phyloP scores from a whole-genome alignment of 164 flowering plant species.

The Vitis vinifera region ASM3070453v1 NC_081814.1:8287001-8287500 shows the following conservation, averaged over 20 bases:
- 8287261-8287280: slow-evolving; percentile 71
- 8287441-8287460: slow-evolving; percentile 61
- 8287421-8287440: slow-evolving; percentile 54
- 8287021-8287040: slow-evolving; percentile 74
- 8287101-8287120: slow-evolving; percentile 51
- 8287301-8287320: slow-evolving; percentile 71
- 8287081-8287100: slow-evolving; percentile 45
- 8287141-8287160: slow-evolving; percentile 64
- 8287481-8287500: slow-evolving; percentile 57
- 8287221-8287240: slow-evolving; percentile 24
- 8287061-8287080: slow-evolving; percentile 58
- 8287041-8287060: slow-evolving; percentile 80
- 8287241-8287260: slow-evolving; percentile 67
- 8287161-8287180: slow-evolving; percentile 58
- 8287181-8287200: slow-evolving; percentile 55
- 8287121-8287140: slow-evolving; percentile 30
- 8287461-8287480: slow-evolving; percentile 59
- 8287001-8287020: slow-evolving; percentile 69
- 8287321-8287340: slow-evolving; percentile 77
- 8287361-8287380: slow-evolving; percentile 77
- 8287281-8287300: slow-evolving; percentile 65
- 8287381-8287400: slow-evolving; percentile 81
- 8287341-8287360: slow-evolving; percentile 67
- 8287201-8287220: slow-evolving; percentile 45
- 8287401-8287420: slow-evolving; percentile 73